Percentiles rank a stretch among this genome's conserved stretches.
Evolutionary conservation across 1,284 basidiomycete genomes (phyloP).

Genomic region (Ceratorhiza oryzae-sativae): DNA sequence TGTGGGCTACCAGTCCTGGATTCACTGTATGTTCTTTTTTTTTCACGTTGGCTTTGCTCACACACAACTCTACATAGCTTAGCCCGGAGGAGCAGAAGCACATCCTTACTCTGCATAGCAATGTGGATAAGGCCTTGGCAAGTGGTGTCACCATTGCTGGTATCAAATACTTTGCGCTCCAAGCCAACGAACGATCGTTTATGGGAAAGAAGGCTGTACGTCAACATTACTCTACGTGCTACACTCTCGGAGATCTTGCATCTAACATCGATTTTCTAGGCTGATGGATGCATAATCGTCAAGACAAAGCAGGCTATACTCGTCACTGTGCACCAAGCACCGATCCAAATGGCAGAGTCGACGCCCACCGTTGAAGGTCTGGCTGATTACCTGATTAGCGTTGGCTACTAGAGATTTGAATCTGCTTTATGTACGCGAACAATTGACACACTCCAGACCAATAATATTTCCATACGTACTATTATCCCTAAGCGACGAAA

Average conservation of each 20-base stretch:
- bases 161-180: constrained; percentile 82
- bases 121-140: constrained; percentile 58
- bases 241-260: neutral
- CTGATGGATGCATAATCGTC: constrained; percentile 80
- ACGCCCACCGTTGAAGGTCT: constrained; percentile 76
- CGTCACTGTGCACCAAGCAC: constrained; percentile 78
- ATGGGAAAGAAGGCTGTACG: constrained; percentile 85
- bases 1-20: constrained; percentile 83
- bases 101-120: constrained; percentile 63
- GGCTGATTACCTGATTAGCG: constrained; percentile 75
- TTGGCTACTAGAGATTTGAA: constrained; percentile 1
- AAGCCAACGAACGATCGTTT: constrained; percentile 66
- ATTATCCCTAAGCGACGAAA: too few species aligned
- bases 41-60: neutral
- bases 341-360: constrained; percentile 74
- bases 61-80: too few species aligned
- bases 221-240: constrained; percentile 41
- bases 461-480: too few species aligned
- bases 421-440: neutral
- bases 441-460: too few species aligned
- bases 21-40: constrained; percentile 66
- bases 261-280: constrained; percentile 56
- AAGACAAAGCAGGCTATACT: constrained; percentile 91
- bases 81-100: constrained; percentile 47
- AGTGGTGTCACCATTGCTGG: constrained; percentile 74